Base-by-base conservation (phyloP, 2,329 filamentous ascomycete species). In the Fusarium abutilonis region DNA sequence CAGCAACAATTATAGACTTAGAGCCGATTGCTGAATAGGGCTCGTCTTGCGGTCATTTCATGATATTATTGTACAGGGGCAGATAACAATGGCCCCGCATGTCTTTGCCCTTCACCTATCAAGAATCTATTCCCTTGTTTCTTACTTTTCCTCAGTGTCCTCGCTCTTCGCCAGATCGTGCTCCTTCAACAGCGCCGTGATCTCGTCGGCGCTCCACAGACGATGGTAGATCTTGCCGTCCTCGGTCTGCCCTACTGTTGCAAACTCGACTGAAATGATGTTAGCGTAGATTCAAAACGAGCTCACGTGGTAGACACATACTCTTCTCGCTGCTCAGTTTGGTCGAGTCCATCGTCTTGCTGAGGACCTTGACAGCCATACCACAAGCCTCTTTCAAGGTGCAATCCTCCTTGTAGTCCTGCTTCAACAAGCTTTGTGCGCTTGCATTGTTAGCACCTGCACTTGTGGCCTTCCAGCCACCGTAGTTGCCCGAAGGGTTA, bases 291-390 rank as follows among this genome's bases (percentile, higher is more conserved):
- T 11, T 11, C 10, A 34, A n/a, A 19, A 34, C 6, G 15, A 9
- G 8, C 3, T 14, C 23, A 13, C 15, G 8, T 26, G 11, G 21
- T 2, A 17, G 6, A 34, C 6, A 31, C 91, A 78, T 81, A 97
- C 93, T 97, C 87, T 99, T 99, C 85, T 99, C 95, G 75, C 93
- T 97, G 83, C 93, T 97, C 75, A 99, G 81, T 84, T 97, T 99
- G 51, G 94, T 98, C 52, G 93, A 97, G 78, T 99, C 95, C 96
- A 99, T 99, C 6, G 95, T 99, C 88, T 99, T 99, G 86, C 95
- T 98, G 67, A 99, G 81, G 64, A 99, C 95, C 86, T 99, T 99
- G 76, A 99, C 95, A 10, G 95, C 95, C 84, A 97, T 90, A 51
- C 90, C 93, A 76, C 95, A 99, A 5, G 96, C 95, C 82, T 99